Conservation (phyloP, 805 yeast species). For the Kluyveromyces siamensis region DNA sequence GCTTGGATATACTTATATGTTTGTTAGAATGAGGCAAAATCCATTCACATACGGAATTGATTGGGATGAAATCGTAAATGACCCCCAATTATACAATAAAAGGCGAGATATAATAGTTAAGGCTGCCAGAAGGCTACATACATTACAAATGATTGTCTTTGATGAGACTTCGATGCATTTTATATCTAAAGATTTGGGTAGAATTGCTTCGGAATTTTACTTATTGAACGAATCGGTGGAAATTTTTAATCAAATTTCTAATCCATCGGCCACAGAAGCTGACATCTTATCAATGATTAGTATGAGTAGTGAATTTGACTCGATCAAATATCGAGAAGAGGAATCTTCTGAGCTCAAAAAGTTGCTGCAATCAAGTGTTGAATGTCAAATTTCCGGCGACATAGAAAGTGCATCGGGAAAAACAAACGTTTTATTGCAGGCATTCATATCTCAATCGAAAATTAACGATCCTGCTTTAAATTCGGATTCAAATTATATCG, state of each 20-base stretch:
- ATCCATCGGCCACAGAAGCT: constrained; percentile 83
- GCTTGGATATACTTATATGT: constrained; percentile 95
- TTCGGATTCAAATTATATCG: constrained; percentile 87
- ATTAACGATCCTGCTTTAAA: constrained; percentile 72
- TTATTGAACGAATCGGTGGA: constrained; percentile 78
- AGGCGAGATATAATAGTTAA: constrained; percentile 66
- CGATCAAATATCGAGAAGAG: constrained; percentile 80
- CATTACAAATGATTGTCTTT: constrained; percentile 85
- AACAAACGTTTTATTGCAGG: constrained; percentile 78
- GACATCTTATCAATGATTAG: constrained; percentile 82
- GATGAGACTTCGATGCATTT: constrained; percentile 79
- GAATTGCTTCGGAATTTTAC: constrained; percentile 92
- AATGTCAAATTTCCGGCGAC: constrained; percentile 78
- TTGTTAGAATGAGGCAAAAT: constrained; percentile 87
- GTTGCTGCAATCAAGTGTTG: constrained; percentile 49
- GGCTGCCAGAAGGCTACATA: constrained; percentile 79
- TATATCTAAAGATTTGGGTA: constrained; percentile 79
- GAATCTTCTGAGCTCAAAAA: constrained; percentile 66
- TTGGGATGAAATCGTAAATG: constrained; percentile 77
- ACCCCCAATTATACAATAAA: constrained; percentile 66
- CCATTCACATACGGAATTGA: constrained; percentile 89
- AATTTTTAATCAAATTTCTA: constrained; percentile 76
- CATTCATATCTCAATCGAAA: constrained; percentile 68
- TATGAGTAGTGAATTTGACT: constrained; percentile 90
- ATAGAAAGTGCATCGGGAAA: constrained; percentile 73